Evolutionary conservation across 2,329 filamentous ascomycete genomes (phyloP).

Genomic region (Paracorniculantispora psalliotae): DNA sequence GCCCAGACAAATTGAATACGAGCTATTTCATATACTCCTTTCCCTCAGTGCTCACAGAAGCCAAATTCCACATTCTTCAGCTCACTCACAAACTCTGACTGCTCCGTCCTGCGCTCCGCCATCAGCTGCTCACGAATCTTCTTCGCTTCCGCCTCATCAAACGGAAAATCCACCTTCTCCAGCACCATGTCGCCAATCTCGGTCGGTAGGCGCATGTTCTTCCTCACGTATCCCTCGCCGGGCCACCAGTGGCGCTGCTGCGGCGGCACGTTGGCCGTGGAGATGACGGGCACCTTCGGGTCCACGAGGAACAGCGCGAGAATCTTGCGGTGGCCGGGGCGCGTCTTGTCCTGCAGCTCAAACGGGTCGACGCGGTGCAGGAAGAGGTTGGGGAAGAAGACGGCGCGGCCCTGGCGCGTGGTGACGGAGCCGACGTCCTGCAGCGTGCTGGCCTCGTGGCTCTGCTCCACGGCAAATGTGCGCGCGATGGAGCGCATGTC

Average conservation of each 20-base stretch:
- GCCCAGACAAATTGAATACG: too few relatives aligned
- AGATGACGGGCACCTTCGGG: conserved; percentile 41
- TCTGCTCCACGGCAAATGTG: conserved; percentile 30
- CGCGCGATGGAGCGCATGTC: conserved; percentile 30
- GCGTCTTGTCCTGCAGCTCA: conserved; percentile 43
- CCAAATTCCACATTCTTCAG: neutral
- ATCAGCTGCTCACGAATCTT: conserved; percentile 3
- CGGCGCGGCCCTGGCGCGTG: conserved; percentile 42
- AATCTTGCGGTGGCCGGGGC: conserved; percentile 54
- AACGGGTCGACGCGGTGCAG: conserved; percentile 52
- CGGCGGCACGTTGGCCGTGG: conserved; percentile 40
- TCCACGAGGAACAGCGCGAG: conserved; percentile 58
- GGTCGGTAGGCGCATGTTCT: neutral
- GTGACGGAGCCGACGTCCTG: conserved; percentile 42
- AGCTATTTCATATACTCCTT: too few relatives aligned
- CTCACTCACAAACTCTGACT: neutral
- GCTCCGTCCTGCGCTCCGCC: neutral
- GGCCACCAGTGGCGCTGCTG: conserved; percentile 36
- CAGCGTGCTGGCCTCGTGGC: conserved; percentile 14
- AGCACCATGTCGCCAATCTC: neutral
- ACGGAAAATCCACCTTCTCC: neutral
- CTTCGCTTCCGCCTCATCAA: neutral
- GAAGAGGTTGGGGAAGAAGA: conserved; percentile 51
- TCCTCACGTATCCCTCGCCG: neutral
- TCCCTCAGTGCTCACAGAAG: neutral